These are phyloP conservation scores for Sporormia fimetaria DNA, from an alignment of 495 filamentous ascomycete species.

Conservation along the genomic window DNA sequence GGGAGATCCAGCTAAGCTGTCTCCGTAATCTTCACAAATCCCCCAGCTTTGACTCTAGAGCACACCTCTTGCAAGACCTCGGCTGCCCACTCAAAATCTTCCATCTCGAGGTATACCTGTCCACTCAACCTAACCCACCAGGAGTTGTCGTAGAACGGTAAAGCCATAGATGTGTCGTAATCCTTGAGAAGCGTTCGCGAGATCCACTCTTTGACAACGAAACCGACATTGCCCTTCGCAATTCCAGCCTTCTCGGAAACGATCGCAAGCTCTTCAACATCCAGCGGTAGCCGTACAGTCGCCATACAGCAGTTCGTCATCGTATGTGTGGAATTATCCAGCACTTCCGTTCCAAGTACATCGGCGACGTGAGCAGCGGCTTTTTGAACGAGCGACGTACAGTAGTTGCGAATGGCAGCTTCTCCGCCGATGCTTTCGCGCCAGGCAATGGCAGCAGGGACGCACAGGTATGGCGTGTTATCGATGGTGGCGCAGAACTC, in stretches of 20 bases:
- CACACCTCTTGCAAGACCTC: constrained; percentile 49
- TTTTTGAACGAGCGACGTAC: constrained; percentile 42
- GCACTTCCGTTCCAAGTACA: constrained; percentile 54
- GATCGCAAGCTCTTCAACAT: constrained; percentile 17
- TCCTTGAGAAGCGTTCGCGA: constrained; percentile 38
- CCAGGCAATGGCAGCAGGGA: constrained; percentile 59
- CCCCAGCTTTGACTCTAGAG: constrained; percentile 45
- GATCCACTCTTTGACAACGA: constrained; percentile 45
- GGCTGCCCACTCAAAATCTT: constrained; percentile 66
- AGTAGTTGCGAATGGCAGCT: constrained; percentile 50
- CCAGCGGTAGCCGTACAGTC: constrained; percentile 65
- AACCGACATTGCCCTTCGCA: constrained; percentile 24
- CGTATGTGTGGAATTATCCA: constrained; percentile 40
- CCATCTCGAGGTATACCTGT: constrained; percentile 66
- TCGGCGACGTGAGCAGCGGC: constrained; percentile 47
- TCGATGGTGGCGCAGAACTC: constrained; percentile 70
- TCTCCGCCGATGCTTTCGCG: constrained; percentile 64
- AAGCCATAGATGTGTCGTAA: constrained; percentile 57
- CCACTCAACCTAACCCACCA: constrained; percentile 65
- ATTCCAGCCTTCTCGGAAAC: constrained; percentile 17
- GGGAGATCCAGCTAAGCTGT: neutral
- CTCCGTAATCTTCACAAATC: constrained; percentile 23
- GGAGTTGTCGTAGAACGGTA: constrained; percentile 46
- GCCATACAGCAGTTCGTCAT: constrained; percentile 45
- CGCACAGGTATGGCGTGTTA: constrained; percentile 55